Evolutionary conservation across 2,329 filamentous ascomycete genomes (phyloP), one percentile per base, ranked within the genome.

Genomic region (Grosmannia huntii): DNA sequence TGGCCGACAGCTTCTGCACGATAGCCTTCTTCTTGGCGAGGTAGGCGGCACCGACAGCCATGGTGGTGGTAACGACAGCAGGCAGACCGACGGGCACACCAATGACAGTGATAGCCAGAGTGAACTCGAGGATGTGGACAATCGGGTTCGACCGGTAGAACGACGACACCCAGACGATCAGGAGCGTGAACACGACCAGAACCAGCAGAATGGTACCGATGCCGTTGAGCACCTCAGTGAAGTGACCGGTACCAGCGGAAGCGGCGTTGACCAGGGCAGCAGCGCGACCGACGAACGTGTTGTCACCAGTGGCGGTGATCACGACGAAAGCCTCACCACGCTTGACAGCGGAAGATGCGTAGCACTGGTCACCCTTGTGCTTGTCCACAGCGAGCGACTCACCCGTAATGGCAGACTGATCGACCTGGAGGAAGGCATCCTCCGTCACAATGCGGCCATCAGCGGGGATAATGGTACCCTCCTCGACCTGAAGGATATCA

Each of bases 1-100:
- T 95, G 64, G 90, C 90, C 38, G 86, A 90, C 57, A 95, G 84
- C 78, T 92, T 95, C 77, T 95, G 90, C 64, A 95, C 90, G 65
- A 95, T 95, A 57, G 90, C 90, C 77, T 91, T 84, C 80, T 92
- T 91, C 80, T 90, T 91, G 68, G 90, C 90, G 60, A 95, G 83
- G 73, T 94, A 94, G 63, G 89, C 87, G 64, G 90, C 90, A 76
- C 90, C 90, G 71, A 95, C 90, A 70, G 90, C 90, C 89, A 95
- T 94, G 69, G 90, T 95, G 66, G 90, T 95, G 67, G 90, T 95
- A 61, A 95, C 89, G 75, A 95, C 90, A 66, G 89, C 90, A 61
- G 90, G 90, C 64, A 95, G 88, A 85, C 90, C 90, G 73, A 95
- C 90, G 57, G 90, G 90, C 28, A 95, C 90, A 81, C 90, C 90